Conservation (phyloP, 495 filamentous ascomycete genomes). For the Achaetomiella virescens region DNA sequence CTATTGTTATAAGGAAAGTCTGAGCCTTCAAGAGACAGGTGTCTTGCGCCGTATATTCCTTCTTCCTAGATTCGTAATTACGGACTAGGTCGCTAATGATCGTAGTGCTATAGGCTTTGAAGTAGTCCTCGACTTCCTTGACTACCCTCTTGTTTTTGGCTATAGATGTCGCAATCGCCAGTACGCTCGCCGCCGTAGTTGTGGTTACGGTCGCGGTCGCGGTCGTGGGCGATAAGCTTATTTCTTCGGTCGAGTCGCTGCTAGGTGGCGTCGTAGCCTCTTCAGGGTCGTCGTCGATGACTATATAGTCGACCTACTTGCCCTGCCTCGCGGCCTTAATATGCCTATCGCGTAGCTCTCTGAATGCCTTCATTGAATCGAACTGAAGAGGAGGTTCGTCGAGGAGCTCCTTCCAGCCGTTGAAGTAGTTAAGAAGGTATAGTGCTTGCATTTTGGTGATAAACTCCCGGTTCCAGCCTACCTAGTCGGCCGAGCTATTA, state of each 20-base stretch:
- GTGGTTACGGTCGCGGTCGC: no score
- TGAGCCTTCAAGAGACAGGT: not conserved
- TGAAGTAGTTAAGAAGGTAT: not conserved
- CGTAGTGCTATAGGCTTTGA: not conserved
- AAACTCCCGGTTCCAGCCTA: not conserved
- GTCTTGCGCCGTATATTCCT: not conserved
- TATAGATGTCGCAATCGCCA: not conserved
- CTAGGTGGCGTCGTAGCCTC: no score
- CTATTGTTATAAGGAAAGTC: not conserved
- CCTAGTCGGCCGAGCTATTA: not conserved
- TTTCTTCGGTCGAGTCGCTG: no score
- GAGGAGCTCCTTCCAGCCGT: not conserved
- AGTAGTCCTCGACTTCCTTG: not conserved
- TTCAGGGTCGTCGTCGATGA: no score
- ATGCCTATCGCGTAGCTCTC: not conserved
- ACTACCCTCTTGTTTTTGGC: not conserved
- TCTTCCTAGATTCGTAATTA: not conserved
- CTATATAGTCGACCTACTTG: not conserved
- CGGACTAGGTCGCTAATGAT: not conserved
- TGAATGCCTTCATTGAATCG: not conserved
- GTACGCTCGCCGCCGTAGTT: no score
- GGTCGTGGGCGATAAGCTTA: no score
- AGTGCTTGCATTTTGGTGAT: not conserved
- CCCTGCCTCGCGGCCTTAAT: not conserved
- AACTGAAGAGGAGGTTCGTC: not conserved